phyloP scores from a whole-genome alignment of 2,329 filamentous ascomycete genomes.

The Stemphylium lycopersici region DNA sequence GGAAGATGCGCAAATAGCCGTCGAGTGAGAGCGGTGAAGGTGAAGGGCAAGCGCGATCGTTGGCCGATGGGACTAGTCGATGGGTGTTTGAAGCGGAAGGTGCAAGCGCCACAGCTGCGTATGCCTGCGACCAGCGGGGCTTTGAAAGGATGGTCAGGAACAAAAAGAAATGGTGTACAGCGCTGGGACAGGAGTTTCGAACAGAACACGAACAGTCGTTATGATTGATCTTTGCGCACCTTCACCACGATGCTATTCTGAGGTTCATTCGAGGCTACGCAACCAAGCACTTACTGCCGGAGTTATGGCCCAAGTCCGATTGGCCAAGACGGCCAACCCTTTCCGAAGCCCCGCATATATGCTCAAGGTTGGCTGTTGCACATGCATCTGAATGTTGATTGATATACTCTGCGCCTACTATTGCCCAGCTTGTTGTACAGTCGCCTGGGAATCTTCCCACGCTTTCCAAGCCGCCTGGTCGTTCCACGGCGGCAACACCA shows the following conservation, averaged over 20 bases:
- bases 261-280: constrained; percentile 10
- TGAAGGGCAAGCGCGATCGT: constrained; percentile 1
- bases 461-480: constrained; percentile 45
- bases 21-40: background rate
- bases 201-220: background rate
- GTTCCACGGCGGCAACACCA: constrained; percentile 62
- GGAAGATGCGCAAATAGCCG: background rate
- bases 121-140: constrained; percentile 6
- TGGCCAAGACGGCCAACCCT: constrained; percentile 1
- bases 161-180: background rate
- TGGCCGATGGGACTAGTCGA: constrained; percentile 2
- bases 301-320: constrained; percentile 15
- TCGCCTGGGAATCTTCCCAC: constrained; percentile 21
- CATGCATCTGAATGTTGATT: background rate
- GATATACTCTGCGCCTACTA: background rate
- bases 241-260: constrained; percentile 6
- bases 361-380: background rate
- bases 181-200: background rate
- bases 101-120: constrained; percentile 1
- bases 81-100: constrained; percentile 7
- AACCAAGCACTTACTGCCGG: constrained; percentile 15
- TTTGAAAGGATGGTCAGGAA: background rate
- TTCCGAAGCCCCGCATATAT: constrained; percentile 5
- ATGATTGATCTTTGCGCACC: constrained; percentile 2
- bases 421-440: background rate